phyloP scores from a whole-genome alignment of 73 alveolate genomes.

The Stentor roeselii region DNA sequence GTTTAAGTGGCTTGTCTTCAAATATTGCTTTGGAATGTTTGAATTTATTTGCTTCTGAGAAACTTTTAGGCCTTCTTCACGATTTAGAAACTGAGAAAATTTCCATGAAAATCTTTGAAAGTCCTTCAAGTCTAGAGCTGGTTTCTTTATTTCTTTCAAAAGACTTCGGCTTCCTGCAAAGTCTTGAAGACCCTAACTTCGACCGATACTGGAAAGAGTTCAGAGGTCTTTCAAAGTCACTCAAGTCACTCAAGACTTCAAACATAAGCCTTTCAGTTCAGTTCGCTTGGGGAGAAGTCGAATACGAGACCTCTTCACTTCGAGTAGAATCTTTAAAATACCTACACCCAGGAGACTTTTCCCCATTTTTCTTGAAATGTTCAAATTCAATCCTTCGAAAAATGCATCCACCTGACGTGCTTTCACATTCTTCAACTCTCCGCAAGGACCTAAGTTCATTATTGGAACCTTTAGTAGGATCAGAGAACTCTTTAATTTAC shows the following conservation, averaged over 20 bases:
- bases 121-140: not conserved
- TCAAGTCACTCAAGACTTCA: not conserved
- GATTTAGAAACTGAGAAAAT: not conserved
- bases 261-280: not conserved
- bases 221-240: not conserved
- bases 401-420: not conserved
- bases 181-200: not conserved
- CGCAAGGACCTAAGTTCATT: not conserved
- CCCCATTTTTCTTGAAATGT: not conserved
- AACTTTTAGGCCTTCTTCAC: not conserved
- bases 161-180: slow-evolving; percentile 22
- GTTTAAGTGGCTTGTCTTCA: not conserved
- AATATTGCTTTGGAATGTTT: slow-evolving; percentile 19
- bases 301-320: not conserved
- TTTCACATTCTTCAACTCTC: not conserved
- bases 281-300: slow-evolving; percentile 19
- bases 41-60: not conserved
- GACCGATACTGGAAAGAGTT: slow-evolving; percentile 7
- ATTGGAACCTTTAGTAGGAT: not conserved
- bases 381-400: not conserved
- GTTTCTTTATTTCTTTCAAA: not conserved
- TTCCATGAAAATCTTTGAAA: not conserved
- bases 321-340: not conserved
- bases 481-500: not conserved
- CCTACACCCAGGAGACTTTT: not conserved